Evolutionary conservation across 257 asterid species (phyloP), one percentile per base, ranked within the genome.

Genomic region (Solanum corneliomulleri): DNA sequence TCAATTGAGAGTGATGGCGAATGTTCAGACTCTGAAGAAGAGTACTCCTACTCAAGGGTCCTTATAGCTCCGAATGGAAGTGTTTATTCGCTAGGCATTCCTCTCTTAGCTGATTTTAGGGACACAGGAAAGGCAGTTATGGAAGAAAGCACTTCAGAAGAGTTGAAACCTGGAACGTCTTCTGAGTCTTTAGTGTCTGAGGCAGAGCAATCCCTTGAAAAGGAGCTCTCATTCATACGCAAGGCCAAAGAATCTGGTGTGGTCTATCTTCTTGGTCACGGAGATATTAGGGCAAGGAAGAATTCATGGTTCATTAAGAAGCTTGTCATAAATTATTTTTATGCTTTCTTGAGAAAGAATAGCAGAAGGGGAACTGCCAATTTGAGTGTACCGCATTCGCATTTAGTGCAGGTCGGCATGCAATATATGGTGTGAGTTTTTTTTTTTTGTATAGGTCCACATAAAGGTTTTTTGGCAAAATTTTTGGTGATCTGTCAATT

Each of bases 391-490:
- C 99, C 98, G 0, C 99, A 97, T 88, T 87, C 98, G 3, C 93
- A 95, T 87, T 88, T 97, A 92, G 90, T 97, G 92, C 98, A 96
- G 89, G 99, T 96, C 64, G 99, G 98, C 75, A 96, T 96, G 99
- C 94, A 97, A 69, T 97, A 96, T 91, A 95, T 95, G 98, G 99
- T 97, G 83, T 97, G 84, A 35, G 39, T 37, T 37, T 70, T 31
- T 37, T 70, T 31, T 49, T 80, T 10, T 31, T 49, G 69, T 18
- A 31, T 47, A 49, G 85, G 69, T 81, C 44, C 70, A 49, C 18
- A 31, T 1, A 23, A 58, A 29, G 85, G 42, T 80, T 49, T 10
- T 80, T 80, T 47, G 68, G 41, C 20, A 49, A 49, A 18, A 18
- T 0, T 49, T 81, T 11, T 47, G 45, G 69, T 35, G 1, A 9